Conservation (phyloP, 306 rosid species). For the Castanospermum australe region DNA sequence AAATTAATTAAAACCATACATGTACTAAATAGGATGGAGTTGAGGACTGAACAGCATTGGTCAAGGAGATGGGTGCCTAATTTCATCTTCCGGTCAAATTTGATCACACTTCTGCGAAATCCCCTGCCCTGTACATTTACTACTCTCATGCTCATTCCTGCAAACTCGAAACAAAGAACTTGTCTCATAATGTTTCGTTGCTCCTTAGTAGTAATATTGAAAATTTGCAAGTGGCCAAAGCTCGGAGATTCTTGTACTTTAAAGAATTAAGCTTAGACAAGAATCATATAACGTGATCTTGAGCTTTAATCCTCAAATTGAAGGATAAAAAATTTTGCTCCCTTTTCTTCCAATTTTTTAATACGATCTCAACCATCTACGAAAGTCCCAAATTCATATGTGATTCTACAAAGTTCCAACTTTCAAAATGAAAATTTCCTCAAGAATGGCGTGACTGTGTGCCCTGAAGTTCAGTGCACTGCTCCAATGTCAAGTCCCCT, state of each 20-base stretch:
- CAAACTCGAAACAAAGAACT: neutral
- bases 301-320: no score
- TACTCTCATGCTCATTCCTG: conserved; percentile 57
- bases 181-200: neutral
- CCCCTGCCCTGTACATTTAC: conserved; percentile 35
- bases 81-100: conserved; percentile 74
- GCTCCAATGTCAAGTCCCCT: conserved; percentile 57
- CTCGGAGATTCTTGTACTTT: neutral
- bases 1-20: no score
- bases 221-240: no score
- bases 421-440: conserved; percentile 1
- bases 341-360: no score
- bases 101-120: conserved; percentile 45
- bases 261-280: neutral
- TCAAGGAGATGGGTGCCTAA: conserved; percentile 50
- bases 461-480: conserved; percentile 67
- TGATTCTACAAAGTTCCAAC: neutral
- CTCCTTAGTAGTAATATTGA: no score
- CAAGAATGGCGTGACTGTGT: neutral
- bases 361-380: neutral
- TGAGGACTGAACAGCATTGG: conserved; percentile 51
- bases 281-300: no score
- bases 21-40: conserved; percentile 61
- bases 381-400: neutral
- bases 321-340: no score